Evolutionary conservation across 768 basidiomycete species (phyloP), one percentile per base, ranked within the genome.

Genomic region (Boletus barrowsii): DNA sequence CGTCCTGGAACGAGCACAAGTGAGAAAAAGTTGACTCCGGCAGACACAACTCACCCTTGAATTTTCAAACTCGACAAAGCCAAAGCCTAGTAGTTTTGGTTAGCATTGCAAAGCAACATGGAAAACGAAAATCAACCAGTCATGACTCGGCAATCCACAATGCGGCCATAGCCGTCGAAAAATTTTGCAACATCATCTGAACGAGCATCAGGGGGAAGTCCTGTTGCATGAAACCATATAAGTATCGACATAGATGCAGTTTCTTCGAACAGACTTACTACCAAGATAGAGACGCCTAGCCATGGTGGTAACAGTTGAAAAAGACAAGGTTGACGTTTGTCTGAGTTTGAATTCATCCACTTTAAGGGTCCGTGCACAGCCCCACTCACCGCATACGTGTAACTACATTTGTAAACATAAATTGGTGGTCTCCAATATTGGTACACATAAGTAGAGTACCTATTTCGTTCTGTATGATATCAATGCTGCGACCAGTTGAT

Each of bases 41-140:
- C 10, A 26, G 35, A 44, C 18, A 51, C 30, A 47, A 44, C 36
- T 24, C 40, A 83, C 93, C 75, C 88, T 86, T 18, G 87, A 71
- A 63, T 78, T 89, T 70, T 96, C 96, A 66, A 97, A 98, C 72
- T 98, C 96, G 61, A 98, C 85, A 69, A 99, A 99, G 52, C 94
- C 97, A 65, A 97, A 99, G 11, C 92, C 92, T 92, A 56, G 40
- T 33, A 40, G 3, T 44, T 56, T 52, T 57, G 59, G 59, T 72
- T 54, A 68, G 60, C 18, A 8, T 18, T 7, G 14, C 42, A 18
- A 36, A 22, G 10, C 30, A 18, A 15, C 13, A 37, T 22, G 29
- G 14, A 53, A 37, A 45, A 51, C 13, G n/a, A 57, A 55, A 79
- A 77, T 57, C 62, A 35, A 93, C 91, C 91, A 40, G 92, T 94